Conservation (phyloP, 176 grass and related monocot genomes). For the Eragrostis nindensis region DNA sequence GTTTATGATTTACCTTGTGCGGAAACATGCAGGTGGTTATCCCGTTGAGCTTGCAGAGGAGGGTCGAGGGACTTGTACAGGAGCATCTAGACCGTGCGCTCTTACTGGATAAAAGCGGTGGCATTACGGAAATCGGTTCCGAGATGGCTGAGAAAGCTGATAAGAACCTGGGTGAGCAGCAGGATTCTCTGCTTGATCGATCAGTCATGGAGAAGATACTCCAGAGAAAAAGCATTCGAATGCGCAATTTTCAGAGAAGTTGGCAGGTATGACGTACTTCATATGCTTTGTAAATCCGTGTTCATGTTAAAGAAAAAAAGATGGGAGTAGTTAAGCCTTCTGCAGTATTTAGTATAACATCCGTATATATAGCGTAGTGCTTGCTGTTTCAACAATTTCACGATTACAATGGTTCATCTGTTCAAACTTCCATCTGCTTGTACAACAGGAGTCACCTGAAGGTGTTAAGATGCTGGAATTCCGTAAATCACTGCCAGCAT, state of each 20-base stretch:
- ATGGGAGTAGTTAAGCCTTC: conserved; percentile 6
- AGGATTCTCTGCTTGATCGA: conserved; percentile 69
- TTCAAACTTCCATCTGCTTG: not conserved
- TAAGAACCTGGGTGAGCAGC: conserved; percentile 57
- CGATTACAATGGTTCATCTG: not conserved
- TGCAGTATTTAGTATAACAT: not conserved
- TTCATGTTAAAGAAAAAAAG: conserved; percentile 20
- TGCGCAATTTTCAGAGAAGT: conserved; percentile 89
- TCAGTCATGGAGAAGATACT: conserved; percentile 95
- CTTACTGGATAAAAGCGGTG: conserved; percentile 48
- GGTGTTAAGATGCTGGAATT: conserved; percentile 81
- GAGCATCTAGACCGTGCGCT: conserved; percentile 79
- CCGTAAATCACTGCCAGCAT: conserved; percentile 85
- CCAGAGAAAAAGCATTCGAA: conserved; percentile 83
- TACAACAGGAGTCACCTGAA: conserved; percentile 83
- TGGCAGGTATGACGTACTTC: conserved; percentile 67
- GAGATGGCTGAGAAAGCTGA: conserved; percentile 42
- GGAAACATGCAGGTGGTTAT: conserved; percentile 75
- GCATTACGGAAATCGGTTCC: conserved; percentile 32
- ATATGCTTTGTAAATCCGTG: conserved; percentile 20
- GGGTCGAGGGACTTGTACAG: conserved; percentile 80
- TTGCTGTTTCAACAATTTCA: conserved; percentile 20
- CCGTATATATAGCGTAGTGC: not conserved
- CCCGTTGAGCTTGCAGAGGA: conserved; percentile 93
- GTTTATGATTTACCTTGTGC: not conserved